These are phyloP conservation scores for Boletus rex-veris DNA, from an alignment of 768 basidiomycete species.

Conservation along the genomic window DNA sequence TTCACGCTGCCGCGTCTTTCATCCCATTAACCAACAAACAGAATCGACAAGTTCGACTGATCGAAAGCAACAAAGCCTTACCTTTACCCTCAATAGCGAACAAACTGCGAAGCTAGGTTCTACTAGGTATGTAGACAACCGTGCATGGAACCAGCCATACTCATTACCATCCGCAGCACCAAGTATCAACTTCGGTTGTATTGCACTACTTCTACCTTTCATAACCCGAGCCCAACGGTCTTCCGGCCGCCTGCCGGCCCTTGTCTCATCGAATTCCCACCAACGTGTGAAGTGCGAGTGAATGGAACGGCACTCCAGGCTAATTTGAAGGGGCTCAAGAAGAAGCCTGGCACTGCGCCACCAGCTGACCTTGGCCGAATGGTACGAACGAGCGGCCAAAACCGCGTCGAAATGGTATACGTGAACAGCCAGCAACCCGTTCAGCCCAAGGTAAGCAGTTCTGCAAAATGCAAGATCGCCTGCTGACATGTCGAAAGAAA, in stretches of 20 bases:
- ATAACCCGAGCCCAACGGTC: conserved; percentile 44
- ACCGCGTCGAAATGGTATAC: conserved; percentile 84
- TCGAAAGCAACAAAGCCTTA: conserved; percentile 58
- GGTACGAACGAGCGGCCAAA: conserved; percentile 42
- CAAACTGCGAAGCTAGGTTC: conserved; percentile 58
- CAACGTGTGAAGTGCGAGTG: conserved; percentile 86
- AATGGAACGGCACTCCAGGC: conserved; percentile 66
- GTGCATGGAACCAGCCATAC: not conserved
- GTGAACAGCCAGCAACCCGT: conserved; percentile 82
- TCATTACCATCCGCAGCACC: conserved; percentile 39
- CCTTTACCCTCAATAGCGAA: conserved; percentile 65
- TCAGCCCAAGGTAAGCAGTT: conserved; percentile 58
- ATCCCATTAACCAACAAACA: conserved; percentile 25
- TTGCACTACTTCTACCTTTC: conserved; percentile 82
- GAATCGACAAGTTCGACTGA: conserved; percentile 80
- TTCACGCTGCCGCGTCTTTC: not conserved
- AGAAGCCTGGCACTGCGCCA: conserved; percentile 92
- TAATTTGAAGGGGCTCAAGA: conserved; percentile 89
- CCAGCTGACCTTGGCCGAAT: conserved; percentile 64
- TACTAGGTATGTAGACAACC: conserved; percentile 43
- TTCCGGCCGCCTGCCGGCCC: conserved; percentile 52
- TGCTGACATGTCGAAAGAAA: conserved; percentile 66
- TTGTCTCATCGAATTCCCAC: conserved; percentile 87
- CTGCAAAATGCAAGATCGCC: not conserved
- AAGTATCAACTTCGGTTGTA: conserved; percentile 82